Conservation (phyloP, 768 basidiomycete genomes). For the Suillus decipiens region DNA sequence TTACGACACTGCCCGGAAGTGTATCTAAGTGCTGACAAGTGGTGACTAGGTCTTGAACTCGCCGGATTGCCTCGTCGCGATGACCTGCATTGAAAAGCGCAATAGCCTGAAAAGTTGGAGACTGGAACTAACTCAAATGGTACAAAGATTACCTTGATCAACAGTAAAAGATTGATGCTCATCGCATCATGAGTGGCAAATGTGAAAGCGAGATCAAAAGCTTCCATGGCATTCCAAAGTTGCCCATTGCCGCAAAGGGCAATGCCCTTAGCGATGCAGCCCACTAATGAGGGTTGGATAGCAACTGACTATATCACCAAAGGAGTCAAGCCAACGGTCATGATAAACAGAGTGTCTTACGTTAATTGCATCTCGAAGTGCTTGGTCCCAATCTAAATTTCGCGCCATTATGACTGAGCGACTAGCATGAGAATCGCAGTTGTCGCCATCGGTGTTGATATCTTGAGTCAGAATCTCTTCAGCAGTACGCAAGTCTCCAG, state of each 20-base stretch:
- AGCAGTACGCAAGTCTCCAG: slow-evolving; percentile 1
- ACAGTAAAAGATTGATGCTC: not conserved
- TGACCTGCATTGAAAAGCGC: not conserved
- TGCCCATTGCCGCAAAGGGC: not conserved
- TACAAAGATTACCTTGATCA: not conserved
- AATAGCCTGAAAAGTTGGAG: not conserved
- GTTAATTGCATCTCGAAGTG: not conserved
- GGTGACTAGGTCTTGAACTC: not conserved
- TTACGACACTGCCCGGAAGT: not conserved
- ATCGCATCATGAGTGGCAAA: not conserved
- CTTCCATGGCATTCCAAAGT: not conserved
- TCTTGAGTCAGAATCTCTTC: not conserved
- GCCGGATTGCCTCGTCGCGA: not conserved
- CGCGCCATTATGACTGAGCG: not conserved
- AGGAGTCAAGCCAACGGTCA: not conserved
- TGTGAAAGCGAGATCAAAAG: slow-evolving; percentile 1
- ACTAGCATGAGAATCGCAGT: not conserved
- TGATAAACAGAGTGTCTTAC: not conserved
- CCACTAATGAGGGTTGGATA: not conserved
- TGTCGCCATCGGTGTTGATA: not conserved
- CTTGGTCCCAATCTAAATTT: not conserved
- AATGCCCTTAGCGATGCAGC: not conserved
- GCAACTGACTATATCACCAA: not conserved
- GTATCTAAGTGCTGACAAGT: not conserved
- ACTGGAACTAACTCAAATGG: not conserved